Evolutionary conservation across 2,329 filamentous ascomycete species (phyloP), one percentile per base, ranked within the genome.

Genomic region (Nemania abortiva): DNA sequence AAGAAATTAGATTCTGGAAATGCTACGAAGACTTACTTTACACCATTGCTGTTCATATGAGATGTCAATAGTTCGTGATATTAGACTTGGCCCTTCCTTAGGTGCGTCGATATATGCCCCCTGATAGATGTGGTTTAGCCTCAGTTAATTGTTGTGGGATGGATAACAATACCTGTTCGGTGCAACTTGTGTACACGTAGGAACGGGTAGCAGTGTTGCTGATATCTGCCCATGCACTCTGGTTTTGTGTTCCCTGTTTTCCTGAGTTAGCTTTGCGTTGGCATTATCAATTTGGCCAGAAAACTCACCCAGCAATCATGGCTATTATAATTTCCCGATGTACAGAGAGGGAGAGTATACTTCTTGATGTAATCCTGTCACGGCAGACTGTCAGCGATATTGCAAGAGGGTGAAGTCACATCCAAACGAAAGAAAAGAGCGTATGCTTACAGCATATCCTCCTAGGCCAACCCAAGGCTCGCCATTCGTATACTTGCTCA

Each of bases 11-110:
- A 42, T 20, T 47, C 18, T 29, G 6, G 39, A 0, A 4, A 18
- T 55, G 10, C 15, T 27, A 5, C 15, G n/a, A 31, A 11, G n/a
- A 55, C 52, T 56, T 66, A 73, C 71, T 27, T 73, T 81, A 71
- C 86, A 87, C 85, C 85, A 87, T 75, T 87, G 83, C 70, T 86
- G 85, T 45, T 85, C 87, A 75, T 87, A 87, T 49, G 81, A 77
- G 9, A 80, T 79, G 56, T 85, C 79, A 4, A 87, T 71, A 0
- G 84, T 83, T 6, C 84, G 80, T 0, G 84, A 85, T 20, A 88
- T 77, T 2, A 88, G 77, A 0, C 81, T 81, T 0, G 84, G 84
- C 0, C 82, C 82, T 6, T 79, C 73, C 22, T 79, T 74, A 0
- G 82, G 80, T 0, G 85, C 84, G 11, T 81, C 81, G 75, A 87